Evolutionary conservation across 805 yeast genomes (phyloP).

Genomic region (Kuraishia molischiana): DNA sequence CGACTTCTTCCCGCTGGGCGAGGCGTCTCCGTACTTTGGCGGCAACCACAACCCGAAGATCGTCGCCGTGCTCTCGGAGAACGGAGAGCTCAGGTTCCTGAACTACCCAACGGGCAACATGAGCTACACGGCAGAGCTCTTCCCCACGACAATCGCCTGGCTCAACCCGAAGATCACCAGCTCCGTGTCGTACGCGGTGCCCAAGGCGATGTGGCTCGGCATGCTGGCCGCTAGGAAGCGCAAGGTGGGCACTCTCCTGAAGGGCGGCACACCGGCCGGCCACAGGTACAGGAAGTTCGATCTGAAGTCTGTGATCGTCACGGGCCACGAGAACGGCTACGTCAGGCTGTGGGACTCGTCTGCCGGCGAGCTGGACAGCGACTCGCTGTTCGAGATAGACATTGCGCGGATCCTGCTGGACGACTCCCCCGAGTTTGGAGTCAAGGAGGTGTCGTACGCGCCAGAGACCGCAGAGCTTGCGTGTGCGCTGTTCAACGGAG

Average conservation of each 20-base stretch:
- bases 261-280: constrained; percentile 72
- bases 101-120: constrained; percentile 46
- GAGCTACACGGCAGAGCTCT: constrained; percentile 42
- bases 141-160: constrained; percentile 79
- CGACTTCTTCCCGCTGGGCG: constrained; percentile 44
- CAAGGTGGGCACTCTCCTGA: constrained; percentile 33
- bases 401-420: constrained; percentile 36
- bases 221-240: constrained; percentile 29
- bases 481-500: constrained; percentile 59
- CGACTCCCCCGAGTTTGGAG: constrained; percentile 32
- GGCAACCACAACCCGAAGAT: constrained; percentile 74
- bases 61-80: constrained; percentile 45
- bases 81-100: constrained; percentile 58
- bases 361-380: constrained; percentile 56
- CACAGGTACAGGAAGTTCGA: constrained; percentile 37
- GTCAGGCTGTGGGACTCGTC: constrained; percentile 81
- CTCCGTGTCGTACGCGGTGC: constrained; percentile 38
- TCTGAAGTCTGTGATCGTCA: constrained; percentile 51
- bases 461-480: constrained; percentile 70
- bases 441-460: constrained; percentile 61
- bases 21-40: constrained; percentile 62
- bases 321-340: constrained; percentile 84
- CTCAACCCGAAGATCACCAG: constrained; percentile 62
- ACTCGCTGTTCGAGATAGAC: constrained; percentile 50
- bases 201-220: constrained; percentile 69